These are phyloP conservation scores for Candida albicans DNA, from an alignment of 1,139 yeast genomes.

Conservation along the genomic window DNA sequence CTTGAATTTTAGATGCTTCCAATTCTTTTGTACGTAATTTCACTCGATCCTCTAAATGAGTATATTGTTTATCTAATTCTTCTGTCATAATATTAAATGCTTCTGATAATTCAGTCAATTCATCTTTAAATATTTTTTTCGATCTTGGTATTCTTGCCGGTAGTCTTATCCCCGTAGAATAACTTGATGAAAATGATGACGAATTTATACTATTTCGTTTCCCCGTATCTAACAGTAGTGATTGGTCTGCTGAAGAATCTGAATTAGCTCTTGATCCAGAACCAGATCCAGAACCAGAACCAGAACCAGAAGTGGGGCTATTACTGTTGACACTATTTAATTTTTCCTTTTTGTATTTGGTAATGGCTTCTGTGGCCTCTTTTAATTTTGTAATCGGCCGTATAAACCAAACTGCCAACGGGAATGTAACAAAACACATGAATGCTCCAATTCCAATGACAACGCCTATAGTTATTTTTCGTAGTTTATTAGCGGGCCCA, in stretches of 20 bases:
- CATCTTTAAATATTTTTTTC: constrained; percentile 73
- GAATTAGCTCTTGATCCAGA: no score
- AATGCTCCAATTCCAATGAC: constrained; percentile 78
- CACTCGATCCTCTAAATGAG: constrained; percentile 87
- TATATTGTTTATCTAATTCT: constrained; percentile 79
- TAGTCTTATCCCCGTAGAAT: constrained; percentile 41
- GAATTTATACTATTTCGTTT: constrained; percentile 32
- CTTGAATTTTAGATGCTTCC: constrained; percentile 84
- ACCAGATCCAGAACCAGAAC: no score
- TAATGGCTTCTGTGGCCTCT: constrained; percentile 74
- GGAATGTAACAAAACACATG: constrained; percentile 73
- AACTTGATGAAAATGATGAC: constrained; percentile 31
- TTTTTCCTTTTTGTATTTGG: constrained; percentile 32
- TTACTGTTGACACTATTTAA: constrained; percentile 9
- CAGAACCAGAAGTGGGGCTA: not conserved
- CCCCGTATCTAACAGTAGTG: constrained; percentile 4
- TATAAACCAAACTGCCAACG: constrained; percentile 82
- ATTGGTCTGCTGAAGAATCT: not conserved
- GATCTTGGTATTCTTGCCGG: constrained; percentile 56
- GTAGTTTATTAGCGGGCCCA: constrained; percentile 60
- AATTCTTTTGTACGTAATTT: constrained; percentile 81
- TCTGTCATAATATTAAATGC: constrained; percentile 92
- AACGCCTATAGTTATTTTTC: constrained; percentile 73
- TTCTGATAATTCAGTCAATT: constrained; percentile 80
- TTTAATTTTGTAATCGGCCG: constrained; percentile 79